Evolutionary conservation across 306 rosid genomes (phyloP), one percentile per base, ranked within the genome.

Genomic region (Trifolium fragiferum): DNA sequence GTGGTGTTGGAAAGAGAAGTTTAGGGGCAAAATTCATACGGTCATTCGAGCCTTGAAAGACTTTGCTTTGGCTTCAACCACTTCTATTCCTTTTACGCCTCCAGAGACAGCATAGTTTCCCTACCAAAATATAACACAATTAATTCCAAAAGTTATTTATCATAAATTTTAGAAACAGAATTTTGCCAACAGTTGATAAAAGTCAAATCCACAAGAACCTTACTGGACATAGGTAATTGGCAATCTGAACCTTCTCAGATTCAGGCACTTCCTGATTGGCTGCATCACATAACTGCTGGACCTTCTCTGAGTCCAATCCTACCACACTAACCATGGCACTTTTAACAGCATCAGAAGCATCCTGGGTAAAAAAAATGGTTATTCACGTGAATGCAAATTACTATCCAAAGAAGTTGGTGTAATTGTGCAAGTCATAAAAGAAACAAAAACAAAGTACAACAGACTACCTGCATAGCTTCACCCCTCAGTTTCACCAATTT

Each of bases 31-130:
- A 20, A 23, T 15, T 23, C 81, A 40, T 89, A 95, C 99, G 74
- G 96, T 92, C 99, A 92, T 95, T 75, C 99, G 90, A 81, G 99
- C 99, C 88, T 95, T 92, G 89, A 95, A 95, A 59, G 98, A 95
- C 80, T 95, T 95, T 54, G 99, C 99, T 86, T 90, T 95, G 77
- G 98, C 85, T 83, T 95, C 99, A 33, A 95, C 82, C 27, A 51
- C 89, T 87, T 95, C 98, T 32, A 95, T 77, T 82, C 99, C 99
- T 82, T 87, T 90, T 80, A 92, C n/a, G 68, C 99, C 99, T 51
- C 99, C 99, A 46, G 99, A 95, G 4, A 95, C 97, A 37, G 93
- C 99, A 78, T 95, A 95, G 80, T 95, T 92, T 59, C 99, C 99
- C 99, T 95, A 76, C 65, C 61, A 77, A 25, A 20, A 59, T n/a